These are phyloP conservation scores for Colletotrichum horii DNA, from an alignment of 2,329 filamentous ascomycete genomes.

Conservation along the genomic window DNA sequence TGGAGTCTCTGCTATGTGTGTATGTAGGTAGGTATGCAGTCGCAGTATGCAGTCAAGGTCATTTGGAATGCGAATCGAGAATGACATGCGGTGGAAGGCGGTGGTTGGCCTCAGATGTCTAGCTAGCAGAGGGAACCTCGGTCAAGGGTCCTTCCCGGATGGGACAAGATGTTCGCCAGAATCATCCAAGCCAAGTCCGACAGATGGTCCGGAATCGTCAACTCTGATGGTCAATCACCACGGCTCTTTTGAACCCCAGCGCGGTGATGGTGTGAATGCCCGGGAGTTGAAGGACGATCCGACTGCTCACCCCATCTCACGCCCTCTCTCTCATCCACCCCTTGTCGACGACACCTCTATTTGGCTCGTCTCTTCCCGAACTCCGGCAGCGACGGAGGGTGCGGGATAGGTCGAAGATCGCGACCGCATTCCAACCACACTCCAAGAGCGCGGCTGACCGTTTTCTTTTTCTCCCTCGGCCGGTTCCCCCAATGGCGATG, in stretches of 20 bases:
- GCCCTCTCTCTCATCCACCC: neutral
- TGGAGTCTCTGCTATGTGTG: neutral
- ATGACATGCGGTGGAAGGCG: neutral
- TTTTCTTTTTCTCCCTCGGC: neutral
- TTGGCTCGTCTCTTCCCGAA: neutral
- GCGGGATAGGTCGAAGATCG: neutral
- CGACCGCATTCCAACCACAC: constrained; percentile 7
- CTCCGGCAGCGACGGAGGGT: neutral
- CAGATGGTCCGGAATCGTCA: neutral
- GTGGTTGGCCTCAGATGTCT: neutral
- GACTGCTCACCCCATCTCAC: neutral
- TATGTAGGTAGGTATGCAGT: neutral
- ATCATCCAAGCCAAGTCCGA: neutral
- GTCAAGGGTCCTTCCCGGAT: neutral
- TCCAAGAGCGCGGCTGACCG: constrained; percentile 7
- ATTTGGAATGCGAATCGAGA: neutral
- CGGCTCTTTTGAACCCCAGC: neutral
- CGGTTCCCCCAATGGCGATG: neutral
- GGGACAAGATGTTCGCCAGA: neutral
- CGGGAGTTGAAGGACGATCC: neutral
- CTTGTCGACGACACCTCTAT: neutral
- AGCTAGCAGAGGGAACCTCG: neutral
- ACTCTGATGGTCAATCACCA: neutral
- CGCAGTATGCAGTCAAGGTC: neutral
- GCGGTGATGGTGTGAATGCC: neutral